These are phyloP conservation scores for Nicotiana knightiana DNA, from an alignment of 257 asterid genomes.

Conservation along the genomic window DNA sequence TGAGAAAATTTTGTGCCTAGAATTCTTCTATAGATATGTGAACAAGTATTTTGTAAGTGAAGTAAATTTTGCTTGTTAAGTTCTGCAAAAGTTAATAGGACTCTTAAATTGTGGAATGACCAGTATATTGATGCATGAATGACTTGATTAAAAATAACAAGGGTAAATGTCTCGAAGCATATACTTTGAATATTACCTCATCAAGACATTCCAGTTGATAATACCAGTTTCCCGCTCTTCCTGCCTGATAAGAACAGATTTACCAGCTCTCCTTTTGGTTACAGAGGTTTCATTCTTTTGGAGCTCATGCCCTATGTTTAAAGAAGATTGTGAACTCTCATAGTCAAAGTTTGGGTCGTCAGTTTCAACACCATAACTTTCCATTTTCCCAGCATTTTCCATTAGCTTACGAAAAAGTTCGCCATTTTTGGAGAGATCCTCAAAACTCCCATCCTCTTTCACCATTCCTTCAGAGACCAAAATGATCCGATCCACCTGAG, in stretches of 20 bases:
- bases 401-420: conserved; percentile 63
- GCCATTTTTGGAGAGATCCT: conserved; percentile 63
- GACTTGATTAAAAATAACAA: neutral
- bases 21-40: neutral
- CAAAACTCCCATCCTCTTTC: conserved; percentile 83
- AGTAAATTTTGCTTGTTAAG: neutral
- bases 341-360: conserved; percentile 23
- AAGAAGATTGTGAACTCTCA: conserved; percentile 28
- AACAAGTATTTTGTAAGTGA: neutral
- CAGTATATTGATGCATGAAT: neutral
- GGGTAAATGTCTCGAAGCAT: neutral
- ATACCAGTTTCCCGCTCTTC: conserved; percentile 89
- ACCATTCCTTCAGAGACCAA: conserved; percentile 68
- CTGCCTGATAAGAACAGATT: conserved; percentile 71
- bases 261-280: conserved; percentile 45
- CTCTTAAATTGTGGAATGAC: neutral
- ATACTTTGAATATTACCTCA: conserved; percentile 31
- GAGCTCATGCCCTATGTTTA: conserved; percentile 25
- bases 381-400: conserved; percentile 87
- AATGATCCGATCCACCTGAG: conserved; percentile 73
- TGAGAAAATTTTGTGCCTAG: neutral
- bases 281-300: conserved; percentile 34
- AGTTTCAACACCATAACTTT: conserved; percentile 48
- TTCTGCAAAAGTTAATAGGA: neutral
- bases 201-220: conserved; percentile 77